phyloP scores from a whole-genome alignment of 192 early-diverging fungal species.

The Helicostylum pulchrum region DNA sequence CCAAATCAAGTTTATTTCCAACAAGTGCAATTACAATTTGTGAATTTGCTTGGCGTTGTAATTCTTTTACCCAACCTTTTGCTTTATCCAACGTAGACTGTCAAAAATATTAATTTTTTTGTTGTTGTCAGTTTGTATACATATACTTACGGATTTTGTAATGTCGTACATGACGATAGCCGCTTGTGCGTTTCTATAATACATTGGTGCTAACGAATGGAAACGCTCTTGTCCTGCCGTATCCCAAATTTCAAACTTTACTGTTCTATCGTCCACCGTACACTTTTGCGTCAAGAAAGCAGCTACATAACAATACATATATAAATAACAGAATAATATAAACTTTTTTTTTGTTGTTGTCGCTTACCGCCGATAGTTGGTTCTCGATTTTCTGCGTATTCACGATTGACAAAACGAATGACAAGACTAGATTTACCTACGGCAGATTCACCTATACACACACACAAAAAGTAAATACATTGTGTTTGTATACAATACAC shows the following conservation, averaged over 20 bases:
- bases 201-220: slow-evolving; percentile 90
- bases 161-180: slow-evolving; percentile 97
- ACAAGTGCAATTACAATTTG: slow-evolving; percentile 97
- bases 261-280: slow-evolving; percentile 78
- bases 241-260: slow-evolving; percentile 88
- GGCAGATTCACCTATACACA: slow-evolving; percentile 72
- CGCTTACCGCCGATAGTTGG: slow-evolving; percentile 89
- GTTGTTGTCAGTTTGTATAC: not conserved
- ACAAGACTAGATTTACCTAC: slow-evolving; percentile 98
- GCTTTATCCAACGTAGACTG: slow-evolving; percentile 88
- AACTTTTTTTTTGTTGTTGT: not conserved
- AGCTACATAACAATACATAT: slow-evolving; percentile 38
- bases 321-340: not conserved
- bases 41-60: slow-evolving; percentile 95
- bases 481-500: no score
- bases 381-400: slow-evolving; percentile 96
- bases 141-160: slow-evolving; percentile 61
- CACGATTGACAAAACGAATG: slow-evolving; percentile 92
- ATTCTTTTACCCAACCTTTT: slow-evolving; percentile 97
- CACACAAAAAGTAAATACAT: not conserved
- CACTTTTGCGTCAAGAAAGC: slow-evolving; percentile 96
- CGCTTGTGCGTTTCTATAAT: slow-evolving; percentile 97
- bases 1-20: slow-evolving; percentile 95
- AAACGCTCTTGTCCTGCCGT: slow-evolving; percentile 98
- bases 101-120: not conserved